A percentile compares a stretch with the other conserved stretches of the same genome.
These are phyloP conservation scores for Cupressus sempervirens DNA, from an alignment of 75 land plant species.

Conservation along the genomic window DNA sequence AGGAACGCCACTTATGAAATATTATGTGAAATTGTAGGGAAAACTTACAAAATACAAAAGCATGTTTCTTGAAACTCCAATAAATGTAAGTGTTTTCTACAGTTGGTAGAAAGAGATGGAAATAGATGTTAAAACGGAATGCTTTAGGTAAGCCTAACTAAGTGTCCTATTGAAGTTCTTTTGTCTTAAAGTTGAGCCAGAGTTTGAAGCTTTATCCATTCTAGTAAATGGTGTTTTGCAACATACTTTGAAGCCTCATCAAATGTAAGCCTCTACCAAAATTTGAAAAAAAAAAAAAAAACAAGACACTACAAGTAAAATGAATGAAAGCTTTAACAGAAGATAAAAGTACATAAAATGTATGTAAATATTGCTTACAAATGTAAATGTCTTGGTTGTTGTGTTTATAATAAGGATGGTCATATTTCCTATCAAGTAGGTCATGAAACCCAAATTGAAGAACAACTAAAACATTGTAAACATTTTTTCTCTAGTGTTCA, in stretches of 20 bases:
- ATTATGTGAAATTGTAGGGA: not conserved
- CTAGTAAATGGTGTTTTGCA: conserved; percentile 53
- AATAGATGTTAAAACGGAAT: conserved; percentile 59
- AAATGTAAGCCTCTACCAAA: conserved; percentile 55
- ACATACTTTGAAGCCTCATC: conserved; percentile 51
- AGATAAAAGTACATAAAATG: not conserved
- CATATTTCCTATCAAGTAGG: conserved; percentile 86
- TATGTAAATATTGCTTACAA: conserved; percentile 35
- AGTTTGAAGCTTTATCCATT: conserved; percentile 11
- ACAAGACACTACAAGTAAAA: not conserved
- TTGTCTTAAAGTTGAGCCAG: conserved; percentile 68
- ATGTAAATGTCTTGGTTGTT: conserved; percentile 42
- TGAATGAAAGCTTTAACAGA: not conserved
- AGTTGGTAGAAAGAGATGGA: conserved; percentile 60
- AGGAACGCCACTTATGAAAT: no score
- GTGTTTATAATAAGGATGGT: conserved; percentile 65
- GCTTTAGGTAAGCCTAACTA: conserved; percentile 65
- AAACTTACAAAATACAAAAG: not conserved
- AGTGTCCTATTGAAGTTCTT: conserved; percentile 65
- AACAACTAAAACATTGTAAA: conserved; percentile 59
- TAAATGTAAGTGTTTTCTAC: conserved; percentile 52
- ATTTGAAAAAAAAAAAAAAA: no score
- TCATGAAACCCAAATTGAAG: conserved; percentile 72
- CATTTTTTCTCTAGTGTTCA: conserved; percentile 46
- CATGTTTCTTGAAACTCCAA: conserved; percentile 2